phyloP scores from a whole-genome alignment of 371 early-diverging fungal species.

The Mucor plumbeus region DNA sequence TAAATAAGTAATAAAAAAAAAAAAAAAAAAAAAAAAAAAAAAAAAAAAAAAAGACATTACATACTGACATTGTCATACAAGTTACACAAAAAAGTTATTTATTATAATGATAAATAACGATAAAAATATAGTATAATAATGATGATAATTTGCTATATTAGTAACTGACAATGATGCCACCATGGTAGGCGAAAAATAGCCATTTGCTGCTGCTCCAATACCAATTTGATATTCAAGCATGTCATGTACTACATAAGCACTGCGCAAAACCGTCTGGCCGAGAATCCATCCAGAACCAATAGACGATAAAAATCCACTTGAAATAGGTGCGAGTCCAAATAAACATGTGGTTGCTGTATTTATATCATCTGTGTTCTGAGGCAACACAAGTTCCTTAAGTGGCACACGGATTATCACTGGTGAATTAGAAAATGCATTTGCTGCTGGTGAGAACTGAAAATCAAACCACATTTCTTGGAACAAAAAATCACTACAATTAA shows the following conservation, averaged over 20 bases:
- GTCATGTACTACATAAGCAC: constrained; percentile 42
- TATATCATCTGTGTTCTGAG: constrained; percentile 20
- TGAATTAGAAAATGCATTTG: not conserved
- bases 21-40: not conserved
- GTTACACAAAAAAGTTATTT: constrained; percentile 2
- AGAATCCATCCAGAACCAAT: constrained; percentile 31
- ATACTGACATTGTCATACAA: not conserved
- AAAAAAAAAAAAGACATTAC: not conserved
- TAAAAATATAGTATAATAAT: not conserved
- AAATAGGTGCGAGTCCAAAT: constrained; percentile 37
- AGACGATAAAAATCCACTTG: constrained; percentile 13
- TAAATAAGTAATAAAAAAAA: not conserved
- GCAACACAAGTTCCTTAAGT: constrained; percentile 27
- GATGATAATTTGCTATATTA: not conserved
- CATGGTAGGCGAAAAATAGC: constrained; percentile 21
- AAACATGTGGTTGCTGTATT: constrained; percentile 27
- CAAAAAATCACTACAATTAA: constrained; percentile 19
- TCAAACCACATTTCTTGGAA: constrained; percentile 18
- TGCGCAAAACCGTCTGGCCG: constrained; percentile 38
- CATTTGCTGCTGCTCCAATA: constrained; percentile 25
- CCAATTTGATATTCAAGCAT: constrained; percentile 26
- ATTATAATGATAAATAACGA: not conserved
- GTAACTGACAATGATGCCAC: constrained; percentile 5
- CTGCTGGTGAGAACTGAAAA: constrained; percentile 18
- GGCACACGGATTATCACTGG: constrained; percentile 29